A percentile compares a stretch with the other conserved stretches of the same genome.
Conservation (phyloP, 192 early-diverging fungal genomes). For the Radiomyces spectabilis region DNA sequence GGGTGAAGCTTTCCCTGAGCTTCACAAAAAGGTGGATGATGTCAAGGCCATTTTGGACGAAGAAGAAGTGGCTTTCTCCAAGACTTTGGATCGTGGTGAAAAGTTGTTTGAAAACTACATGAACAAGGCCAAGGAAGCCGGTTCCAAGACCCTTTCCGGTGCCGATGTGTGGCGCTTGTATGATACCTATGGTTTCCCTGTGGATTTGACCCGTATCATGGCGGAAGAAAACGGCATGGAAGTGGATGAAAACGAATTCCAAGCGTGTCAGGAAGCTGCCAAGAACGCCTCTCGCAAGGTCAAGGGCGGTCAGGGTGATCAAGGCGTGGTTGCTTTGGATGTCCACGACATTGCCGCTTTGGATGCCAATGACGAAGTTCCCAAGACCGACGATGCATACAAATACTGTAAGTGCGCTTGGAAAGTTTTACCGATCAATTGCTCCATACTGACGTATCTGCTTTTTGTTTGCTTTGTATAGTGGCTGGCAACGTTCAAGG, state of each 20-base stretch:
- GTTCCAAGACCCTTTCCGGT: constrained; percentile 62
- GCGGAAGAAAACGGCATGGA: constrained; percentile 89
- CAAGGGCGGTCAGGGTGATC: constrained; percentile 39
- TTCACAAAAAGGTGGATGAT: constrained; percentile 61
- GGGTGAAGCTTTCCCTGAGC: constrained; percentile 89
- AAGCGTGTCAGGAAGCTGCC: constrained; percentile 66
- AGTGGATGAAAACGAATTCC: constrained; percentile 82
- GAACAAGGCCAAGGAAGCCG: constrained; percentile 54
- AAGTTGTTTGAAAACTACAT: constrained; percentile 82
- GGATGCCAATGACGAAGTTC: constrained; percentile 61
- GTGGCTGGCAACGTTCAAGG: constrained; percentile 61
- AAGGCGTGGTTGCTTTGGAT: constrained; percentile 71
- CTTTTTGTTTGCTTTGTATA: constrained; percentile 14
- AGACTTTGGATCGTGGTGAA: constrained; percentile 95
- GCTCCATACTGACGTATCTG: not conserved
- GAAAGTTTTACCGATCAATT: too few species aligned
- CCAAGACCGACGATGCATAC: constrained; percentile 76
- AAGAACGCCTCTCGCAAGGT: constrained; percentile 63
- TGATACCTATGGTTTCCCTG: constrained; percentile 98
- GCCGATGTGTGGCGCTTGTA: constrained; percentile 96
- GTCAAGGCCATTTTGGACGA: constrained; percentile 96
- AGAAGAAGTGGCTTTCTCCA: constrained; percentile 91
- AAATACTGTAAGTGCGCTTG: constrained; percentile 71
- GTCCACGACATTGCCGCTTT: constrained; percentile 87
- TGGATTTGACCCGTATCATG: constrained; percentile 95